Evolutionary conservation across 164 flowering plant species (phyloP).

Genomic region (Magnolia changhungtana): DNA sequence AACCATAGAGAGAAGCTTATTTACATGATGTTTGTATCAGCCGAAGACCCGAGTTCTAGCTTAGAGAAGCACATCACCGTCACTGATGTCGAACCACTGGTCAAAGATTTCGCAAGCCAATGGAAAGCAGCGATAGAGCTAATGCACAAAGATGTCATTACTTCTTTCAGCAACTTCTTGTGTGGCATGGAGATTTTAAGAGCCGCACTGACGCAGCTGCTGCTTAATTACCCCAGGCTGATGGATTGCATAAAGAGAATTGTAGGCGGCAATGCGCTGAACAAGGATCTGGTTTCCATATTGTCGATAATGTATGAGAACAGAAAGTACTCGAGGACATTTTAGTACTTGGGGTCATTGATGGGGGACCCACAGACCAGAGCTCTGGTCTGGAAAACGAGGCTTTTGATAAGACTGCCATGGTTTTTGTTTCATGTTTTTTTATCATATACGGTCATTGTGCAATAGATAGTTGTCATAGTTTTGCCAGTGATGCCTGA

Average conservation of each 20-base stretch:
- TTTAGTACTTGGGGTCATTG: conserved; percentile 26
- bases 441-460: neutral
- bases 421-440: neutral
- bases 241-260: conserved; percentile 82
- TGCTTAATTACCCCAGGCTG: conserved; percentile 93
- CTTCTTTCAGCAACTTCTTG: conserved; percentile 94
- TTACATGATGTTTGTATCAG: conserved; percentile 33
- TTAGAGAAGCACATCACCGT: conserved; percentile 63
- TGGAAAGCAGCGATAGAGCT: conserved; percentile 95
- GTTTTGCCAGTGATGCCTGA: no score
- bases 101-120: conserved; percentile 87
- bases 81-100: conserved; percentile 84
- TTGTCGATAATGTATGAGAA: conserved; percentile 92
- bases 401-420: neutral
- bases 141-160: conserved; percentile 98
- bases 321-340: conserved; percentile 80
- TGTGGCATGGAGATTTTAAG: conserved; percentile 97
- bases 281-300: conserved; percentile 91
- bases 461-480: neutral
- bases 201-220: conserved; percentile 88
- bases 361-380: no score
- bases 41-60: conserved; percentile 64
- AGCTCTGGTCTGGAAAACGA: neutral
- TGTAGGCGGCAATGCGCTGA: conserved; percentile 65
- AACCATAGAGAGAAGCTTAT: neutral